Conservation (phyloP, 2,329 filamentous ascomycete species). For the Trichoderma harzianum region DNA sequence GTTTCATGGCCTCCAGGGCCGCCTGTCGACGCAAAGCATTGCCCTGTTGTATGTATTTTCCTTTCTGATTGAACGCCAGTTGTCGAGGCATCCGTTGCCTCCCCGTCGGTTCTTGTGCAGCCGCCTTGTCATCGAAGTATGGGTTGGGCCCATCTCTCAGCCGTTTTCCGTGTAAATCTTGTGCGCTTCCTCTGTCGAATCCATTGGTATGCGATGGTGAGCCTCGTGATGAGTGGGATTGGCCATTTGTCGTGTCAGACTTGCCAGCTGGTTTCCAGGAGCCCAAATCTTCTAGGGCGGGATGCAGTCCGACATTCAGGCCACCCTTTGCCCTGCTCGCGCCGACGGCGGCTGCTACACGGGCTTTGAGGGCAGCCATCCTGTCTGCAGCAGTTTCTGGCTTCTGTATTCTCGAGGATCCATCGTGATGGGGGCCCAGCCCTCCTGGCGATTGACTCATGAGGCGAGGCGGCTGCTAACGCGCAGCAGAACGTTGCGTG, state of each 20-base stretch:
- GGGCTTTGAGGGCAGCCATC: slow-evolving; percentile 73
- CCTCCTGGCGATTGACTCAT: slow-evolving; percentile 53
- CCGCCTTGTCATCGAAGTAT: slow-evolving; percentile 72
- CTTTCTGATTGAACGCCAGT: slow-evolving; percentile 88
- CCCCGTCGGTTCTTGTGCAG: slow-evolving; percentile 52
- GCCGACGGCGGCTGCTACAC: slow-evolving; percentile 72
- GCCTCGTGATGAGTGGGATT: slow-evolving; percentile 16
- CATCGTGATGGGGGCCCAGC: slow-evolving; percentile 56
- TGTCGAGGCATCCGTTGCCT: slow-evolving; percentile 70
- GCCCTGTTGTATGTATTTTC: slow-evolving; percentile 94
- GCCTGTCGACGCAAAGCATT: slow-evolving; percentile 85
- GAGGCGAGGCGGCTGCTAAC: not conserved
- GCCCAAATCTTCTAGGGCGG: slow-evolving; percentile 62
- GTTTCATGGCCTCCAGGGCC: slow-evolving; percentile 90
- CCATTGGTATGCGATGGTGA: not conserved
- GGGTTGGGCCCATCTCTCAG: slow-evolving; percentile 54
- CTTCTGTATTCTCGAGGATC: slow-evolving; percentile 52
- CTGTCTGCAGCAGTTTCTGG: slow-evolving; percentile 58
- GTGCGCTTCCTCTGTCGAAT: not conserved
- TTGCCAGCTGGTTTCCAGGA: slow-evolving; percentile 45
- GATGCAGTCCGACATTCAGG: slow-evolving; percentile 72
- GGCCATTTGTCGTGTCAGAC: slow-evolving; percentile 25
- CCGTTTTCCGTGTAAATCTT: slow-evolving; percentile 18
- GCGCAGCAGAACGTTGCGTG: not conserved
- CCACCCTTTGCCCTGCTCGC: slow-evolving; percentile 60